A percentile compares a stretch with the other conserved stretches of the same genome.
phyloP scores from a whole-genome alignment of 1,284 basidiomycete genomes.

The Cryptococcus sp. region DNA sequence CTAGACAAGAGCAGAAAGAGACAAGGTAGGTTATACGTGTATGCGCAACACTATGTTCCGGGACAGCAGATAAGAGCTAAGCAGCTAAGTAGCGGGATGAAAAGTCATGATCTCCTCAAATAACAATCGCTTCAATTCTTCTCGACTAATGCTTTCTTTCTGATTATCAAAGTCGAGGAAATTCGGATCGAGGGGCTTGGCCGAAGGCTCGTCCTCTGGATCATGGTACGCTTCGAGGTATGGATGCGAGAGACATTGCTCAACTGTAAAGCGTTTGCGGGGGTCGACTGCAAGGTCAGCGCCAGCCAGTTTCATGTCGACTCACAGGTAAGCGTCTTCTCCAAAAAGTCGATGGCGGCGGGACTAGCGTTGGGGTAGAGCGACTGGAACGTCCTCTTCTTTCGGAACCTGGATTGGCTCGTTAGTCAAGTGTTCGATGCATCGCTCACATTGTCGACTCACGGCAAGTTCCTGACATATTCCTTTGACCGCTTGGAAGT shows the following conservation, averaged over 20 bases:
- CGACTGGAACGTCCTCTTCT: slow-evolving; percentile 71
- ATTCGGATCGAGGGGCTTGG: slow-evolving; percentile 81
- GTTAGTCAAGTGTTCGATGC: background rate
- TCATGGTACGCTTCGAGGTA: slow-evolving; percentile 87
- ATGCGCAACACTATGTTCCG: too few relatives aligned
- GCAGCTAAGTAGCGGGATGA: background rate
- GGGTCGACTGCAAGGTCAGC: slow-evolving; percentile 68
- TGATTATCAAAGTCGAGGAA: slow-evolving; percentile 95
- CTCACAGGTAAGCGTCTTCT: slow-evolving; percentile 75
- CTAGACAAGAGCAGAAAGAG: too few relatives aligned
- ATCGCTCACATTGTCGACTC: slow-evolving; percentile 7
- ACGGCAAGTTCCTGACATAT: slow-evolving; percentile 81
- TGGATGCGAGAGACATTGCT: slow-evolving; percentile 84
- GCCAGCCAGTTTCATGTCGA: background rate
- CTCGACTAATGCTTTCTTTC: slow-evolving; percentile 89
- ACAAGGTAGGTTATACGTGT: too few relatives aligned
- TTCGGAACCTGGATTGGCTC: slow-evolving; percentile 62
- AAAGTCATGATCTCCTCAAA: slow-evolving; percentile 80
- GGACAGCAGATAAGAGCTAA: too few relatives aligned
- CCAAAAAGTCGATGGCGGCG: slow-evolving; percentile 84
- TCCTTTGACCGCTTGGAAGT: slow-evolving; percentile 81
- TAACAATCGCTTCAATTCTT: slow-evolving; percentile 64
- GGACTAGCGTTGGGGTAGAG: slow-evolving; percentile 86
- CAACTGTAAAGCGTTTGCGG: slow-evolving; percentile 87
- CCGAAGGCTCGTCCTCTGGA: slow-evolving; percentile 88